phyloP scores from a whole-genome alignment of 208 protist genomes.

The Acanthamoeba royreba region DNA sequence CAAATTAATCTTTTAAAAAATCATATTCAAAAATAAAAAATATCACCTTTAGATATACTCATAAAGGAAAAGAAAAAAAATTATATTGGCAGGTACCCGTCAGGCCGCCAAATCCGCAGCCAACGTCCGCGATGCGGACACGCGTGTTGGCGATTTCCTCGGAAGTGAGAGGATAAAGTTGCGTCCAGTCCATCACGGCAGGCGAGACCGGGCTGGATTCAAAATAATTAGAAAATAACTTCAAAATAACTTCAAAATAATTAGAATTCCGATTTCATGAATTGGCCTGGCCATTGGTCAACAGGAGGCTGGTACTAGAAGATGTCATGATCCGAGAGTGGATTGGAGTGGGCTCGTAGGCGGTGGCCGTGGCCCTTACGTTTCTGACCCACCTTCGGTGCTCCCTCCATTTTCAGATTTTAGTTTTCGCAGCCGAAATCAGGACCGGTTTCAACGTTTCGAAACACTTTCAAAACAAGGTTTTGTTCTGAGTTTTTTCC shows the following conservation, averaged over 20 bases:
- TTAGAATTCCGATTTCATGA: neutral
- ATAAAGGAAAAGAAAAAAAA: neutral
- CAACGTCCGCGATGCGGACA: conserved; percentile 92
- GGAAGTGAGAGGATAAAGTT: neutral
- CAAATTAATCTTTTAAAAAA: neutral
- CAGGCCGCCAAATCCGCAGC: conserved; percentile 97
- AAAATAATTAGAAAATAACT: neutral
- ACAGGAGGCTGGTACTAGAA: conserved; percentile 34
- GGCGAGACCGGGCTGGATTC: neutral
- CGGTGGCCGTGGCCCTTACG: neutral
- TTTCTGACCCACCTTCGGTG: neutral
- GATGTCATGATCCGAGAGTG: conserved; percentile 46
- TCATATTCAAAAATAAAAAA: neutral
- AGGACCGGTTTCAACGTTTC: neutral
- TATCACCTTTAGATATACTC: neutral
- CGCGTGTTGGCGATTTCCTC: neutral
- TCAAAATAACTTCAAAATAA: neutral
- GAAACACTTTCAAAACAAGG: neutral
- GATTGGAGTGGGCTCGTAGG: conserved; percentile 38
- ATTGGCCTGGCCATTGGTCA: too few relatives aligned
- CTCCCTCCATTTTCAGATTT: neutral
- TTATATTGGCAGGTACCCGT: conserved; percentile 72
- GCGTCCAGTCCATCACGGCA: neutral
- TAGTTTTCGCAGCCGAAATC: too few relatives aligned
- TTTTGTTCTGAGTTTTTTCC: too few relatives aligned